phyloP scores from a whole-genome alignment of 768 basidiomycete genomes.

The Pulveroboletus sp. region DNA sequence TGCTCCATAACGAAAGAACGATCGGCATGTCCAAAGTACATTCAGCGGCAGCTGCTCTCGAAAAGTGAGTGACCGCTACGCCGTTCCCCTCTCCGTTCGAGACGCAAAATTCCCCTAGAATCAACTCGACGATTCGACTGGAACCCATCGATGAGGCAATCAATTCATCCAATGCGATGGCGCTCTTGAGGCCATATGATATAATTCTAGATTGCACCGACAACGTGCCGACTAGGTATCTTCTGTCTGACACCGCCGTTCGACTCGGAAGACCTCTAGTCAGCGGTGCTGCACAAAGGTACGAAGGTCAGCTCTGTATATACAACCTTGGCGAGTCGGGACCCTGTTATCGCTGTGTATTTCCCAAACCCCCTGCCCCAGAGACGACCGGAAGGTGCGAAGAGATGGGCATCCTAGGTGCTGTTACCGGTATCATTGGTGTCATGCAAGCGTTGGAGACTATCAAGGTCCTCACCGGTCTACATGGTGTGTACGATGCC shows the following conservation, averaged over 20 bases:
- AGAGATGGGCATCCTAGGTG: slow-evolving; percentile 84
- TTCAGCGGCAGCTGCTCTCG: slow-evolving; percentile 70
- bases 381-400: slow-evolving; percentile 73
- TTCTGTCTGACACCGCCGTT: slow-evolving; percentile 84
- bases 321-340: slow-evolving; percentile 67
- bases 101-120: slow-evolving; percentile 38
- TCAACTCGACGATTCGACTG: slow-evolving; percentile 67
- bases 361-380: slow-evolving; percentile 39
- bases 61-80: slow-evolving; percentile 42
- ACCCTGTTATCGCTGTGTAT: slow-evolving; percentile 84
- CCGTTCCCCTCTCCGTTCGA: neutral
- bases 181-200: slow-evolving; percentile 58
- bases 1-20: slow-evolving; percentile 72
- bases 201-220: slow-evolving; percentile 93
- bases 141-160: slow-evolving; percentile 53
- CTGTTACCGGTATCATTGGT: slow-evolving; percentile 86
- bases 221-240: slow-evolving; percentile 86
- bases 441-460: slow-evolving; percentile 86
- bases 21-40: slow-evolving; percentile 77
- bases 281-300: slow-evolving; percentile 87
- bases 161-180: slow-evolving; percentile 56
- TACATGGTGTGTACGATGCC: slow-evolving; percentile 46
- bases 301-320: slow-evolving; percentile 73
- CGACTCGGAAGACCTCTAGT: slow-evolving; percentile 76
- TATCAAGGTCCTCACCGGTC: slow-evolving; percentile 69